These are phyloP conservation scores for Penicillium olsonii DNA, from an alignment of 2,329 filamentous ascomycete genomes.

Conservation along the genomic window DNA sequence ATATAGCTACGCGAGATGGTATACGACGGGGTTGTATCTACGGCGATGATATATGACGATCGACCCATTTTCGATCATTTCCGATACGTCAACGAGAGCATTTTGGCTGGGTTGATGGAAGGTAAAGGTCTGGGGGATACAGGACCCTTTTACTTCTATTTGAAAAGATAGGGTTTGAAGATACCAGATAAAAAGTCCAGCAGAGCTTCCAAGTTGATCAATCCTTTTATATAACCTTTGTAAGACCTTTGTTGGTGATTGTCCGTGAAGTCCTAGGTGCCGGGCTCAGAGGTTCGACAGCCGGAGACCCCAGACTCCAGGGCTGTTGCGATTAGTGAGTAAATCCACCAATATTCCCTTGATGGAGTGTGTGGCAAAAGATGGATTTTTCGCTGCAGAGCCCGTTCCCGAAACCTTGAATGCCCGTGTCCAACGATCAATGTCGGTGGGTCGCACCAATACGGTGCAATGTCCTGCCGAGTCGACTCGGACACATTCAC, in stretches of 20 bases:
- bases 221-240: no score
- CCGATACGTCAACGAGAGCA: conserved; percentile 8
- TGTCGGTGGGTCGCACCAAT: not conserved
- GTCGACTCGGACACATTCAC: not conserved
- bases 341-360: no score
- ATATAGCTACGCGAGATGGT: not conserved
- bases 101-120: conserved; percentile 12
- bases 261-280: no score
- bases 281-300: no score
- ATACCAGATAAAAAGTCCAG: no score
- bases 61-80: conserved; percentile 10
- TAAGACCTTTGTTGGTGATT: no score
- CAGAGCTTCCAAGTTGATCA: no score
- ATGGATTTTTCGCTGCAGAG: no score
- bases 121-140: not conserved
- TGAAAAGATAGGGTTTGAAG: not conserved
- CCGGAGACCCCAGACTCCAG: no score
- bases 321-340: no score
- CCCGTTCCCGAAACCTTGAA: no score
- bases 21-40: conserved; percentile 5
- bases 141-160: not conserved
- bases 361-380: no score
- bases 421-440: not conserved
- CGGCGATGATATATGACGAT: conserved; percentile 14
- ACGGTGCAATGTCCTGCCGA: not conserved